Evolutionary conservation across 2,329 filamentous ascomycete genomes (phyloP), one percentile per base, ranked within the genome.

Genomic region (Cladobotryum mycophilum): DNA sequence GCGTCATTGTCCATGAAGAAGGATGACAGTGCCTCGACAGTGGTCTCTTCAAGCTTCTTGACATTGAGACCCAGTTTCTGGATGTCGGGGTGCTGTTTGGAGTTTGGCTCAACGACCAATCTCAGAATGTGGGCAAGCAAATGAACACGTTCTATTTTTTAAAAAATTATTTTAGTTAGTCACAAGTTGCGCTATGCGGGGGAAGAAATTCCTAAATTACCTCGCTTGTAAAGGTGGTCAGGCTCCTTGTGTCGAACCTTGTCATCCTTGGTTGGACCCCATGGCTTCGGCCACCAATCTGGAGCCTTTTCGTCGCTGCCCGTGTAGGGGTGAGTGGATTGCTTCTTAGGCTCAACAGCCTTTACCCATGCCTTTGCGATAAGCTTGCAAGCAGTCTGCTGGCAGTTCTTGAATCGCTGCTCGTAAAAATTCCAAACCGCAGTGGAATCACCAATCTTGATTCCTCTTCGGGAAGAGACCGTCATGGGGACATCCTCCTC

Each of bases 311-410:
- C 76, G 42, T 84, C 77, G 33, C 76, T 79, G n/a, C 76, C 74
- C 1, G 82, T 86, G 60, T 90, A 90, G 0, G 86, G 86, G 58
- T 86, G 82, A 15, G 80, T 84, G 0, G 84, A 84, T 65, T 89
- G 86, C 65, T 90, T 90, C 67, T 86, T 88, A 0, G 86, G 86
- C 58, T 87, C 85, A 2, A 89, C 80, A 2, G 81, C 75, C 61
- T 88, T 88, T 53, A 90, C 82, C 80, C 86, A 89, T 11, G 80
- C 83, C 64, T 89, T 90, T 34, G 82, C 82, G 47, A 89, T 82
- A 22, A 83, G 70, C 65, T 89, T 89, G 68, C 84, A 85, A 6
- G 82, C 79, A 2, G 81, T 78, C 59, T 90, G 86, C 59, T 89
- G 85, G 57, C 85, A 79, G 52, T 79, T 78, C 55, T 79, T 80